Base-by-base conservation (phyloP, 106 monocot species). In the Posidonia australis region DNA sequence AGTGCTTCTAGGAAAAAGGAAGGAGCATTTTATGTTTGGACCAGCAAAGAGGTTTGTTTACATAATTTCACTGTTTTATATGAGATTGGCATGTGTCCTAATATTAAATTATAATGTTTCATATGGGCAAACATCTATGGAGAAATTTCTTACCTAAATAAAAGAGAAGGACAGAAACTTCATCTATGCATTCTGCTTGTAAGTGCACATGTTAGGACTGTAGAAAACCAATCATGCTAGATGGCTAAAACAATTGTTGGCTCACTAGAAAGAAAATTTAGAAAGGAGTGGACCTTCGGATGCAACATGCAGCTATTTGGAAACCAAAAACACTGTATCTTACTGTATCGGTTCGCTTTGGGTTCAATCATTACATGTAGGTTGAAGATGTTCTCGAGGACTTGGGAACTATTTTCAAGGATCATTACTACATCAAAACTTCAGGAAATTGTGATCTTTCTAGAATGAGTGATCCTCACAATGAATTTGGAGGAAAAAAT, bases 371-470 rank as follows among this genome's bases (percentile, higher is more conserved):
- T 61, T 61, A 30, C 18, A 30, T 66, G 61, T 63, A 94, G 93
- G 67, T 94, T 70, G 93, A 90, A 46, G 84, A 90, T 18, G 43
- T 64, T 19, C 73, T 90, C 60, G 86, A 76, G 58, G 89, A 86
- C 31, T 48, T 67, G 68, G 70, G 83, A 36, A 66, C 75, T n/a
- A 46, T 86, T 44, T 90, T 94, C 74, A 86, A 86, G 78, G 77
- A 82, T 25, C 93, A 94, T 76, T 94, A 94, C 66, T 94, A 94
- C 77, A 51, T 94, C 31, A 94, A 94, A 76, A 36, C 61, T 55
- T 82, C 89, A 20, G 93, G 93, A 45, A 94, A 94, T 62, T 94
- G 93, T 74, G 93, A 94, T 66, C 90, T 94, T 73, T 94, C 93
- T 11, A 74, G 71, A 58, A 80, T 77, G 76, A 94, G 93, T 78